These are phyloP conservation scores for Phytophthora nicotianae DNA, from an alignment of 352 stramenopile species.

Conservation along the genomic window DNA sequence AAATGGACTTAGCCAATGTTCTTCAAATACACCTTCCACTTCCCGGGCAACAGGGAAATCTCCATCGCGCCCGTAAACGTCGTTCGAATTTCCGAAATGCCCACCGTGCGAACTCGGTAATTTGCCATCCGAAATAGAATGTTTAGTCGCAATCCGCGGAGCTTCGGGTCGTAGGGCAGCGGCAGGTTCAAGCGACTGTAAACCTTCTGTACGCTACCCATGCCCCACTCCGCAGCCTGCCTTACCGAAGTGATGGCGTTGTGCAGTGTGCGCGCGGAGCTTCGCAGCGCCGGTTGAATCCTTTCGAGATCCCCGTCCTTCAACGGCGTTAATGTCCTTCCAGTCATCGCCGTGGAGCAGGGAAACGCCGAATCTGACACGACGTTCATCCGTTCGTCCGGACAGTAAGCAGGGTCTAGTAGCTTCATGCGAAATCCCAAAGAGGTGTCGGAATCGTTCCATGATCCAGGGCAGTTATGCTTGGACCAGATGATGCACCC, in stretches of 20 bases:
- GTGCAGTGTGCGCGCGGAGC: neutral
- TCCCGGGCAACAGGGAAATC: neutral
- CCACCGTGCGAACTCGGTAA: neutral
- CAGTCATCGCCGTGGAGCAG: neutral
- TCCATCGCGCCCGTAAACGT: neutral
- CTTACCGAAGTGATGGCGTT: conserved; percentile 12
- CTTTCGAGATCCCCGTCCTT: conserved; percentile 1
- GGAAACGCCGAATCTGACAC: conserved; percentile 7
- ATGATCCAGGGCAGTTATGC: neutral
- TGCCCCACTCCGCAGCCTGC: neutral
- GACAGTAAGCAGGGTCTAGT: neutral
- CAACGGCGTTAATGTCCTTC: neutral
- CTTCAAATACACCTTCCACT: neutral
- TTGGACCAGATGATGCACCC: neutral
- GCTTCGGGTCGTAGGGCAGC: no score
- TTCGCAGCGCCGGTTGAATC: neutral
- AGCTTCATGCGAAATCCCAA: neutral
- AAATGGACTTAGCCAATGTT: no score
- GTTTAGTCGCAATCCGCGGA: no score
- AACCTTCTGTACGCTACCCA: no score
- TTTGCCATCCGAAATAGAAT: neutral
- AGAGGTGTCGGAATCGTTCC: neutral
- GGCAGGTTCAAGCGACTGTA: no score
- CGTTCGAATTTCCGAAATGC: neutral
- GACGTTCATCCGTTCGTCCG: neutral